Evolutionary conservation across 768 basidiomycete genomes (phyloP), one percentile per base, ranked within the genome.

Genomic region (Trametes punicea): DNA sequence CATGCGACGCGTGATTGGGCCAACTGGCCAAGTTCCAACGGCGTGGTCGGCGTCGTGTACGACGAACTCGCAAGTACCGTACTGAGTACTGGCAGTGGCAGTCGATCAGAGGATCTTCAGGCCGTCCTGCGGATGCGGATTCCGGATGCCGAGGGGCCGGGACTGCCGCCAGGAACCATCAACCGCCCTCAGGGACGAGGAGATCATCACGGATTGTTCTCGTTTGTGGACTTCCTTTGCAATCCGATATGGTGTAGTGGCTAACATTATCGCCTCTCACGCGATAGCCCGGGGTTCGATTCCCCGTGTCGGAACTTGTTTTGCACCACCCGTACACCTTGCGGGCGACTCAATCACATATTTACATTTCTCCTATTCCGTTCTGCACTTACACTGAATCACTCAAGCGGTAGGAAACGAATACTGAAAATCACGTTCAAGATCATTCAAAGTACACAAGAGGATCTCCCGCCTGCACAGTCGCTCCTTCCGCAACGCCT

Each of bases 401-500:
- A n/a, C n/a, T n/a, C n/a, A n/a, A n/a, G n/a, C n/a, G n/a, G n/a
- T n/a, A n/a, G n/a, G n/a, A n/a, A n/a, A n/a, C n/a, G n/a, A n/a
- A n/a, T n/a, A n/a, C n/a, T n/a, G n/a, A n/a, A n/a, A n/a, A n/a
- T n/a, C n/a, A n/a, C n/a, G n/a, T n/a, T n/a, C n/a, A 31, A 25
- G 16, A 26, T 57, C 46, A 64, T n/a, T 63, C 48, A 10, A 79
- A 59, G 20, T 74, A 47, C 31, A 81, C 63, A 27, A 84, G 65
- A 0, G 67, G 60, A 44, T 83, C 77, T 0, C 83, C 82, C 1
- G 77, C 73, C 33, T 70, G 67, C 15, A 85, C 80, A 0, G 69
- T 62, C 2, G 65, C 73, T 0, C 83, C 81, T 50, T 76, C 77
- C 31, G 62, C 63, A 7, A 80, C 62, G 0, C 75, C 78, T 15